Base-by-base conservation (phyloP, 2,329 filamentous ascomycete genomes). In the Talaromyces sp. region DNA sequence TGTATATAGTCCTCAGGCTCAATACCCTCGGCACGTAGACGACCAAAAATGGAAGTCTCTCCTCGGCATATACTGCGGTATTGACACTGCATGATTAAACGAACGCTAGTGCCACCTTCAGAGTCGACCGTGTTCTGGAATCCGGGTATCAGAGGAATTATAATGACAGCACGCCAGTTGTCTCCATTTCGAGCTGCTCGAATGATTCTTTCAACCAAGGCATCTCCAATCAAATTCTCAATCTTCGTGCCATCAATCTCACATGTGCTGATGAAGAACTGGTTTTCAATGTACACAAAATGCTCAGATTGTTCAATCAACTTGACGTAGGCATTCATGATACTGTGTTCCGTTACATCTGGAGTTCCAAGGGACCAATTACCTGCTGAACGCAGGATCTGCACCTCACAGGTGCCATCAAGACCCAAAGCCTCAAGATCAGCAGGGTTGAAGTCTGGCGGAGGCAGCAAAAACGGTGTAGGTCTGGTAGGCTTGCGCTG, bases 281-380 rank as follows among this genome's bases (percentile, higher is more conserved):
- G 95, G 74, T 99, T 99, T 77, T 99, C 95, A 69, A 98, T 97
- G 78, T 99, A 98, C 61, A 98, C 92, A 73, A 97, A 97, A 76
- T 98, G 95, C 57, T 99, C 92, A 1, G 93, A 97, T 69, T 94
- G 90, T 69, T 95, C 90, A 70, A 99, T 99, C 82, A 96, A 88
- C 75, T 96, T 95, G 70, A 96, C 86, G 73, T 98, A 98, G 3
- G 95, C 94, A 68, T 90, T 95, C 84, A 96, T 93, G 74, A 99
- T 98, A 74, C 94, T 98, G 77, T 93, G 89, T 76, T 99, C 95
- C 0, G 90, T 91, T 66, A 92, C 87, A 64, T 92, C 90, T 0
- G 86, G 85, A 15, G 93, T 93, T 17, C 95, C 95, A 1, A 97
- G 85, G 1, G 94, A 98, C 95, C 95, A 99, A 41, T 90, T 88